Conservation (phyloP, 1,139 yeast genomes). For the Hemisphaericaspora lyxosophila region DNA sequence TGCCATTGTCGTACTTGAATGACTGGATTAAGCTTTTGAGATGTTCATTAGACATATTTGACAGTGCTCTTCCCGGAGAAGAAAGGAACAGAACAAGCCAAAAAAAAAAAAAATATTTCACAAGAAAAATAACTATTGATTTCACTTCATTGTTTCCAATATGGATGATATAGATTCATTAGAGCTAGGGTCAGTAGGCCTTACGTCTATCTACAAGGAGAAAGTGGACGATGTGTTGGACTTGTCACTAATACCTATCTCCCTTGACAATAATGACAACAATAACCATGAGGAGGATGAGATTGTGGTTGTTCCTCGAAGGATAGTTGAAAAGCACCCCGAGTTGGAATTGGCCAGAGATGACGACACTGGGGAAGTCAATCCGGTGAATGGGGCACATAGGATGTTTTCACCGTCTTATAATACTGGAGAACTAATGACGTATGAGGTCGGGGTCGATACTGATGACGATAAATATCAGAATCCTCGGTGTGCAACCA, state of each 20-base stretch:
- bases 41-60: constrained; percentile 8
- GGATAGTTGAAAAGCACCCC: constrained; percentile 30
- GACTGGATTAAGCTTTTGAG: constrained; percentile 19
- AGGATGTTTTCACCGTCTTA: constrained; percentile 43
- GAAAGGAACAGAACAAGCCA: no score
- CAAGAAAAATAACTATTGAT: no score
- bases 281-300: not conserved
- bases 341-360: constrained; percentile 31
- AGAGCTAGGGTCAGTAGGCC: not conserved
- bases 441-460: not conserved
- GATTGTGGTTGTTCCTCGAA: constrained; percentile 9
- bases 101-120: no score
- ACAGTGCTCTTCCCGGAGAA: not conserved
- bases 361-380: constrained; percentile 24
- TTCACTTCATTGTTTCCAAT: no score
- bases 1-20: constrained; percentile 14
- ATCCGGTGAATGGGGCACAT: constrained; percentile 43
- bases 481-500: constrained; percentile 2
- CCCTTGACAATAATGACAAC: no score
- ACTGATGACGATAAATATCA: not conserved
- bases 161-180: not conserved
- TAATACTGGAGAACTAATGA: no score
- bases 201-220: not conserved
- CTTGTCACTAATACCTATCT: not conserved
- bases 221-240: not conserved